Evolutionary conservation across 2,329 filamentous ascomycete genomes (phyloP), one percentile per base, ranked within the genome.

Genomic region (Madurella fahalii): DNA sequence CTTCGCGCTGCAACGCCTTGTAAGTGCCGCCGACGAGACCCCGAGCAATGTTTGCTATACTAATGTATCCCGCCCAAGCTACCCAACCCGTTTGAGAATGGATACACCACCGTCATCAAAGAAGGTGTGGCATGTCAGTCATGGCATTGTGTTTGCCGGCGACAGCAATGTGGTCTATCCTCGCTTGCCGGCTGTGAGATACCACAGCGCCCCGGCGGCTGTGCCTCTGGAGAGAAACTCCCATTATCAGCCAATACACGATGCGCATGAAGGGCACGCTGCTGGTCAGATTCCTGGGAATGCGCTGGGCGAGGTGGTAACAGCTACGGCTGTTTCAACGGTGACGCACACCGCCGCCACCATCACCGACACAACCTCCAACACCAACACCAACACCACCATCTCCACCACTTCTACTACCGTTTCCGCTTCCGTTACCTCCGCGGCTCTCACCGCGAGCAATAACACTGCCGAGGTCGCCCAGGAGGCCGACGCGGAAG

Each of bases 131-230:
- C 66, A 67, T 50, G 66, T 68, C 4, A 65, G 60, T n/a, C 64
- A 68, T 51, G 72, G 72, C 39, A 69, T 75, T 50, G 65, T 72
- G 2, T 76, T 75, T 57, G 59, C 62, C 34, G 52, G 61, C 31
- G 58, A 54, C 34, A 61, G 50, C 32, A 58, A 47, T n/a, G 59
- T 59, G 2, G 53, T 63, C 15, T 65, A 64, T 49, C 65, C 64
- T 2, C 55, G 54, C 16, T 58, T 67, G 31, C 55, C 61, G n/a
- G 15, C 30, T 16, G 39, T 56, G 11, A 58, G 57, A 42, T 45
- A 55, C 51, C 47, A 59, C 40, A 60, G 52, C 48, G 45, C 58
- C 8, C 39, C 58, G 16, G 49, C 40, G 0, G 40, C 56, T 34
- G 47, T 34, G n/a, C 12, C 40, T 3, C 13, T 45, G 4, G 45